phyloP scores from a whole-genome alignment of 441 rosid species.

The Omphalea diandra region DNA sequence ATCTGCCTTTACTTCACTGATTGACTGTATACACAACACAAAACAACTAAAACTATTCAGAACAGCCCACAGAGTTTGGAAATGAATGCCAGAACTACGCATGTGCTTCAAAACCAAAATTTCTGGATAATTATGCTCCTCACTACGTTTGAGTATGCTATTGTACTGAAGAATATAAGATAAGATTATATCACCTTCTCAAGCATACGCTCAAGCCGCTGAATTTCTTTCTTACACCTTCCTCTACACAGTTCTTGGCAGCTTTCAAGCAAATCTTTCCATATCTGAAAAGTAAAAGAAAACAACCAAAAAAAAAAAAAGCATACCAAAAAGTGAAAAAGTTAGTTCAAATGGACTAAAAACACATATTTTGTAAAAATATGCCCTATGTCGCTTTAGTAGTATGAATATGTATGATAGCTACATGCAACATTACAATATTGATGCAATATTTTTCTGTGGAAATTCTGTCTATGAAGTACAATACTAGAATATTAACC shows the following conservation, averaged over 20 bases:
- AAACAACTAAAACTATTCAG: constrained; percentile 3
- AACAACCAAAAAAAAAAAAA: background rate
- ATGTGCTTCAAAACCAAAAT: background rate
- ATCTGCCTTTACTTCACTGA: constrained; percentile 83
- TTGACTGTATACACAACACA: constrained; percentile 45
- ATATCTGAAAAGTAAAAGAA: constrained; percentile 39
- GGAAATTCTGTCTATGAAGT: too few species aligned
- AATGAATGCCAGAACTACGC: background rate
- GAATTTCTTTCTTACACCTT: constrained; percentile 77
- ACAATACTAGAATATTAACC: constrained; percentile 33
- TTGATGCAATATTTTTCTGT: background rate
- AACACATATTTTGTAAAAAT: background rate
- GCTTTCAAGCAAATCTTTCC: constrained; percentile 77
- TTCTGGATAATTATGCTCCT: background rate
- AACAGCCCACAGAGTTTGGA: background rate
- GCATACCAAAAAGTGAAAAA: background rate
- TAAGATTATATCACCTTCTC: constrained; percentile 52
- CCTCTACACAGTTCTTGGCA: constrained; percentile 66
- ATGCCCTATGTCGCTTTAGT: background rate
- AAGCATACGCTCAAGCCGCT: constrained; percentile 79
- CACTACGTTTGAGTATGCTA: background rate
- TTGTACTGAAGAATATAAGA: background rate
- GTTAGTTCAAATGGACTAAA: background rate
- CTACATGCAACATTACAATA: background rate
- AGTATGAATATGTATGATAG: background rate